Evolutionary conservation across 495 filamentous ascomycete species (phyloP).

Genomic region (Talaromyces borbonicus): DNA sequence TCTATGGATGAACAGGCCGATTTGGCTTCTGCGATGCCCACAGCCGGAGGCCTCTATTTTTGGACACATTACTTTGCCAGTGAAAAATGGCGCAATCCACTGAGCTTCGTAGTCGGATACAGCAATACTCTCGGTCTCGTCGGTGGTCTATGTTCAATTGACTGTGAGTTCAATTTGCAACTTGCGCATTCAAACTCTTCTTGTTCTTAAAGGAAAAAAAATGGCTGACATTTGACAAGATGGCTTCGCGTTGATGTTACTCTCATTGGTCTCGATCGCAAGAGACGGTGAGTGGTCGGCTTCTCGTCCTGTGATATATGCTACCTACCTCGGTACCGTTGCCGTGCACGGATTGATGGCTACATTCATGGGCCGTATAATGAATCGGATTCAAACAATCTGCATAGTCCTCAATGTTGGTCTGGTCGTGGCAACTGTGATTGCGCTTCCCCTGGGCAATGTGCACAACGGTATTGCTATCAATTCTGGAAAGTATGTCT

Average conservation of each 20-base stretch:
- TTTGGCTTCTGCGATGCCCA: constrained; percentile 60
- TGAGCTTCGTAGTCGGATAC: constrained; percentile 63
- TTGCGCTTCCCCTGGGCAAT: constrained; percentile 54
- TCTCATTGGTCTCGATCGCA: constrained; percentile 49
- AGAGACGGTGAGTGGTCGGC: constrained; percentile 56
- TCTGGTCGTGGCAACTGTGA: constrained; percentile 53
- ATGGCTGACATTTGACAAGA: constrained; percentile 19
- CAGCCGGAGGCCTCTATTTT: constrained; percentile 58
- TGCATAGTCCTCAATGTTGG: constrained; percentile 55
- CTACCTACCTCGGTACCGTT: constrained; percentile 50
- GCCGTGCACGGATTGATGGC: constrained; percentile 49
- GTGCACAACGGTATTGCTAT: constrained; percentile 19
- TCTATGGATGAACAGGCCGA: constrained; percentile 50
- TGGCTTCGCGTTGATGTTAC: constrained; percentile 42
- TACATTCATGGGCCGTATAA: constrained; percentile 44
- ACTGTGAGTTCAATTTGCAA: constrained; percentile 39
- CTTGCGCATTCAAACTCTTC: no score
- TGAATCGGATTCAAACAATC: constrained; percentile 56
- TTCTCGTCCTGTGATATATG: constrained; percentile 50
- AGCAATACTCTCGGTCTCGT: constrained; percentile 61
- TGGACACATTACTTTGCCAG: constrained; percentile 62
- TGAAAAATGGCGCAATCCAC: constrained; percentile 47
- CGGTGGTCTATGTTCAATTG: constrained; percentile 52
- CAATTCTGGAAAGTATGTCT: constrained; percentile 31
- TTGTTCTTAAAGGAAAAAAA: background rate